Conservation (phyloP, 2,329 filamentous ascomycete species). For the Cordyceps farinosa region DNA sequence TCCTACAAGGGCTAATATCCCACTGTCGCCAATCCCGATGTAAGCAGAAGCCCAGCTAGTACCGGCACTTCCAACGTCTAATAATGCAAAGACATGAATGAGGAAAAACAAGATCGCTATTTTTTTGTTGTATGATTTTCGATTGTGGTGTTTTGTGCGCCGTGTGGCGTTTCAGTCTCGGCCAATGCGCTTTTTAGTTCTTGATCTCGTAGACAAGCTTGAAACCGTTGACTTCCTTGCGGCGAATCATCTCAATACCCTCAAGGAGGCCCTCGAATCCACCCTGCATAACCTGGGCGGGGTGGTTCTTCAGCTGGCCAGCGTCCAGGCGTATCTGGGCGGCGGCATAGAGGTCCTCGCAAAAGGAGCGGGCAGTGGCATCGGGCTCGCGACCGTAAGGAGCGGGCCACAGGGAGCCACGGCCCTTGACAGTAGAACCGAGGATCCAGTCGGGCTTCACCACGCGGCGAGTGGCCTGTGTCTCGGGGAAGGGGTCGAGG, state of each 20-base stretch:
- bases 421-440: slow-evolving; percentile 27
- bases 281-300: slow-evolving; percentile 17
- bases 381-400: slow-evolving; percentile 21
- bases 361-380: slow-evolving; percentile 15
- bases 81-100: not conserved
- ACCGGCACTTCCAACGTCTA: not conserved
- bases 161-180: not conserved
- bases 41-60: slow-evolving; percentile 12
- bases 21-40: slow-evolving; percentile 2
- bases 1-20: not conserved
- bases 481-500: slow-evolving; percentile 32
- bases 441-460: slow-evolving; percentile 30
- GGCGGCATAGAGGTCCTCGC: slow-evolving; percentile 13
- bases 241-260: slow-evolving; percentile 31
- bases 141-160: not conserved
- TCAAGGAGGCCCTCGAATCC: slow-evolving; percentile 34
- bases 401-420: slow-evolving; percentile 22
- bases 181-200: not conserved
- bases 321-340: slow-evolving; percentile 18
- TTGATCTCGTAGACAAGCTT: slow-evolving; percentile 38
- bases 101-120: slow-evolving; percentile 7
- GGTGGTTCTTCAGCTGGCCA: slow-evolving; percentile 20
- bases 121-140: not conserved
- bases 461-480: slow-evolving; percentile 10
- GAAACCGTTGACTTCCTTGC: slow-evolving; percentile 35